Evolutionary conservation across 75 land plant species (phyloP).

Genomic region (Selaginella tamariscina): DNA sequence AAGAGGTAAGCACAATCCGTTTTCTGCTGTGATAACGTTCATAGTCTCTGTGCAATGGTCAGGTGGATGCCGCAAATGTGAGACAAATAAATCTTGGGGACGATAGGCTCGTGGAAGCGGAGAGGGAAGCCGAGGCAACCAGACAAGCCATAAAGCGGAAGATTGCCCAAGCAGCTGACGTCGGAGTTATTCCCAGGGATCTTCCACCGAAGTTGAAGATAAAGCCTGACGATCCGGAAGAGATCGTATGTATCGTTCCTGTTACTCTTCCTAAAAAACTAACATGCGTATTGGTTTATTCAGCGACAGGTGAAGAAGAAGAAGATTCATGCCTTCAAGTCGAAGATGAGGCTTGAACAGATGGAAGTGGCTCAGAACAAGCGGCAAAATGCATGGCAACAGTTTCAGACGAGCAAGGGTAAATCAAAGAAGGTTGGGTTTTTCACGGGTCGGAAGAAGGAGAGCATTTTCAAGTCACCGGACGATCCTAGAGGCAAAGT

Average conservation of each 20-base stretch:
- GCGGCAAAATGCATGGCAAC: slow-evolving; percentile 99
- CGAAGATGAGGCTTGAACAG: slow-evolving; percentile 75
- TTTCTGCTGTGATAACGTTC: neutral
- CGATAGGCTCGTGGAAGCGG: slow-evolving; percentile 57
- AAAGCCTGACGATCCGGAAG: slow-evolving; percentile 85
- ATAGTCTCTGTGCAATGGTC: slow-evolving; percentile 11
- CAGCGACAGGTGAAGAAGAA: slow-evolving; percentile 89
- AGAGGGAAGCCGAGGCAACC: slow-evolving; percentile 82
- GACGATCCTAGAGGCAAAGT: slow-evolving; percentile 96
- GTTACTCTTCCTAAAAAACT: neutral
- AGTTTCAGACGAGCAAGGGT: slow-evolving; percentile 88
- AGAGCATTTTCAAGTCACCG: slow-evolving; percentile 98
- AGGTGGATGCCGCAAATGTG: slow-evolving; percentile 86
- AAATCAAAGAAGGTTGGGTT: slow-evolving; percentile 88
- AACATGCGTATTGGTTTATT: neutral
- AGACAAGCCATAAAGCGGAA: slow-evolving; percentile 74
- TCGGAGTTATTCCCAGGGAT: slow-evolving; percentile 45
- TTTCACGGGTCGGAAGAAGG: slow-evolving; percentile 88
- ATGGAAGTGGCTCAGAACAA: slow-evolving; percentile 86
- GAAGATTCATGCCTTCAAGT: slow-evolving; percentile 98
- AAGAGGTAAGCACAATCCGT: slow-evolving; percentile 49
- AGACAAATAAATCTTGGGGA: slow-evolving; percentile 34
- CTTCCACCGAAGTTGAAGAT: slow-evolving; percentile 81
- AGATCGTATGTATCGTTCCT: slow-evolving; percentile 58
- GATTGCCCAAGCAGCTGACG: slow-evolving; percentile 70